These are phyloP conservation scores for Pseudocercospora crystallina DNA, from an alignment of 2,329 filamentous ascomycete genomes.

Conservation along the genomic window DNA sequence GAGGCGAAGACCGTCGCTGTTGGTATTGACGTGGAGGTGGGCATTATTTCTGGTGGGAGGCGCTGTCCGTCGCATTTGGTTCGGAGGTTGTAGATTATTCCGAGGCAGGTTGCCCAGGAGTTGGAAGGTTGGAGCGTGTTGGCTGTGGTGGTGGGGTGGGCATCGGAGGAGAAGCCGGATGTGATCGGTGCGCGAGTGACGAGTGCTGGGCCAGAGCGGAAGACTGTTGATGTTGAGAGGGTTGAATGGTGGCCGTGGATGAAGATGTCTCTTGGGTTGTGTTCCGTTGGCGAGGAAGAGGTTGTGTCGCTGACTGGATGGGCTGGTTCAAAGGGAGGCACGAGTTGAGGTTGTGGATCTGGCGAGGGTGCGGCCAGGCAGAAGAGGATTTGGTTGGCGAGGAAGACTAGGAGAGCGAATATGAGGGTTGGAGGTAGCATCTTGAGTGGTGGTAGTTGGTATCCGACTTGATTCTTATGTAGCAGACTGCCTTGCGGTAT, in stretches of 20 bases:
- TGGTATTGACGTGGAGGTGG: too few species aligned
- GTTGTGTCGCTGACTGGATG: too few species aligned
- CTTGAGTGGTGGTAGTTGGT: not conserved
- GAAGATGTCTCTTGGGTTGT: not conserved
- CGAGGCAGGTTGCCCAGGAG: constrained; percentile 3
- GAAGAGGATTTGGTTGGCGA: too few species aligned
- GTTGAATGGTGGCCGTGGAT: not conserved
- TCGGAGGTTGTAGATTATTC: constrained; percentile 1
- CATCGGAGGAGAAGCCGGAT: not conserved
- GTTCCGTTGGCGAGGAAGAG: too few species aligned
- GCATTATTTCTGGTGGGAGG: not conserved
- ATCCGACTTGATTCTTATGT: not conserved
- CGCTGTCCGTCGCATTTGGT: not conserved
- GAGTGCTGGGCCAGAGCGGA: too few species aligned
- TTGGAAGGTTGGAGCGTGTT: not conserved
- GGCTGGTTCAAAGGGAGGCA: too few species aligned
- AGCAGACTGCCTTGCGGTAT: not conserved
- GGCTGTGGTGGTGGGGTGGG: not conserved
- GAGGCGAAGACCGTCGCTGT: too few species aligned
- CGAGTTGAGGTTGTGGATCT: too few species aligned
- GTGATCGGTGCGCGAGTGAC: too few species aligned
- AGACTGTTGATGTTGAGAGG: too few species aligned
- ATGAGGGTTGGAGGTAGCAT: not conserved
- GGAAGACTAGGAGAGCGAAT: too few species aligned
- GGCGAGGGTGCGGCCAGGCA: too few species aligned